phyloP scores from a whole-genome alignment of 176 grass and related monocot species.

The Phragmites australis region DNA sequence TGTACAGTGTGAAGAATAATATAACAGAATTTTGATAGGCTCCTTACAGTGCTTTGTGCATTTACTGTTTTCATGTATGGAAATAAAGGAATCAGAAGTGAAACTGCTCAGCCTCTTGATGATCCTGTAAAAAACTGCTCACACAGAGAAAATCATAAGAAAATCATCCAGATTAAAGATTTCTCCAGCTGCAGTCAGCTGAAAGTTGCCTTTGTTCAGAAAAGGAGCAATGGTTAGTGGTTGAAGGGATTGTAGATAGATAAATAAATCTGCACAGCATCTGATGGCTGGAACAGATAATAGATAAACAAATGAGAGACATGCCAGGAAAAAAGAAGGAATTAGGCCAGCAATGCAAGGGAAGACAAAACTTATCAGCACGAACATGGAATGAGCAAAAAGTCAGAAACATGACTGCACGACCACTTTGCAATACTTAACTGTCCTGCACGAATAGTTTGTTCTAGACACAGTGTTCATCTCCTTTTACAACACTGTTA shows the following conservation, averaged over 20 bases:
- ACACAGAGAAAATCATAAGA: too few species aligned
- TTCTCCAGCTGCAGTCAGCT: not conserved
- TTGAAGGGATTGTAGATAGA: not conserved
- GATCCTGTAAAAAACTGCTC: not conserved
- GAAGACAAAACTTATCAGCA: not conserved
- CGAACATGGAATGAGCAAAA: not conserved
- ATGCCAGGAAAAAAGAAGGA: not conserved
- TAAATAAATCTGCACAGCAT: not conserved
- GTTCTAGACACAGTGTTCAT: not conserved
- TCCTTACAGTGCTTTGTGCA: not conserved
- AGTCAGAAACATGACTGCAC: conserved; percentile 37
- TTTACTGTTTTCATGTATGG: not conserved
- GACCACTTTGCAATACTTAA: conserved; percentile 13
- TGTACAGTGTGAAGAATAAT: conserved; percentile 52
- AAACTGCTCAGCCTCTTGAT: not conserved
- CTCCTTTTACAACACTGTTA: conserved; percentile 21
- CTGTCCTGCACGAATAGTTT: conserved; percentile 20
- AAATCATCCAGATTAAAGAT: not conserved
- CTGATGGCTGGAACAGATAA: not conserved
- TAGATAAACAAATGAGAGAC: not conserved
- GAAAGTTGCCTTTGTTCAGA: not conserved
- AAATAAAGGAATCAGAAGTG: conserved; percentile 13
- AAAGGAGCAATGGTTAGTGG: not conserved
- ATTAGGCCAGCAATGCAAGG: not conserved
- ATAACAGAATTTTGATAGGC: conserved; percentile 22